Evolutionary conservation across 1,139 yeast species (phyloP).

Genomic region (Sugiyamaella castrensis): DNA sequence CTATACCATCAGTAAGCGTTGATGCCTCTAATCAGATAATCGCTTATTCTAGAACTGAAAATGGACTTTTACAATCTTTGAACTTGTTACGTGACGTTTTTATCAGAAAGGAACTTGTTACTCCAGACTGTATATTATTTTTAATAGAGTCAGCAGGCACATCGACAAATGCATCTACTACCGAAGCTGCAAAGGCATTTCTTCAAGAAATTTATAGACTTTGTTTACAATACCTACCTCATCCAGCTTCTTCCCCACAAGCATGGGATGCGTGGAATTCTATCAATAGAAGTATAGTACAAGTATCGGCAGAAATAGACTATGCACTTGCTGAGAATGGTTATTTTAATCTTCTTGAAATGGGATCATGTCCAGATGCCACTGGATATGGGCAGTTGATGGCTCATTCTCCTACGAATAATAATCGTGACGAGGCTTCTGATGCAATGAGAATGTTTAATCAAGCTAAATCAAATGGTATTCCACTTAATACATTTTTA

Average conservation of each 20-base stretch:
- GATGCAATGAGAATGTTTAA: constrained; percentile 37
- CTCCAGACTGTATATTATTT: constrained; percentile 28
- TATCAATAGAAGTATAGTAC: constrained; percentile 30
- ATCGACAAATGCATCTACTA: constrained; percentile 5
- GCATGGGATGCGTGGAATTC: constrained; percentile 33
- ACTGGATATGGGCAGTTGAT: constrained; percentile 40
- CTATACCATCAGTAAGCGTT: constrained; percentile 3
- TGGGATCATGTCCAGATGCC: constrained; percentile 40
- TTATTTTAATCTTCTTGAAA: constrained; percentile 30
- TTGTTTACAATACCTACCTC: constrained; percentile 28
- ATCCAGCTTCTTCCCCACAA: constrained; percentile 27
- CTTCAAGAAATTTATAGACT: constrained; percentile 22
- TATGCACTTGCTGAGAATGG: constrained; percentile 30
- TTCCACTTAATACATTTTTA: constrained; percentile 36
- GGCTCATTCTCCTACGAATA: constrained; percentile 27
- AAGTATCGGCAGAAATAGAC: constrained; percentile 28
- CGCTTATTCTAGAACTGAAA: constrained; percentile 24
- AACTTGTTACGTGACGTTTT: constrained; percentile 24
- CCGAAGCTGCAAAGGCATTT: not conserved
- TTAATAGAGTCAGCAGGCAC: constrained; percentile 23
- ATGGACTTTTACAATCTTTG: constrained; percentile 25
- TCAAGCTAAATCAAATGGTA: constrained; percentile 37
- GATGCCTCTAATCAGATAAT: constrained; percentile 23
- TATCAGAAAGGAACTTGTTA: constrained; percentile 21
- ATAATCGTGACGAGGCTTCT: constrained; percentile 35